Conservation (phyloP, 352 stramenopile species). For the Blastocystis hominis region DNA sequence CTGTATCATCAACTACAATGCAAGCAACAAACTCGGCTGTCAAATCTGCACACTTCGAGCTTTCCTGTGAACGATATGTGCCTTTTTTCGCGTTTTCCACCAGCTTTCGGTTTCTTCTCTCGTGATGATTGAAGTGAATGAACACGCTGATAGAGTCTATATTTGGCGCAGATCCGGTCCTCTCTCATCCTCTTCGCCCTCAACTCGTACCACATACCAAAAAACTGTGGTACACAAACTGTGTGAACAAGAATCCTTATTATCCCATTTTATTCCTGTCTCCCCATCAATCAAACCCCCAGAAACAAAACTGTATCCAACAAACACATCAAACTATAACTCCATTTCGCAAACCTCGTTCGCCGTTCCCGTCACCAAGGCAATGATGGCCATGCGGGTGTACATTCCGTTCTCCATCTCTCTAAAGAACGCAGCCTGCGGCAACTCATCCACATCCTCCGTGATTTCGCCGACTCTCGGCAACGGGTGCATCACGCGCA, state of each 20-base stretch:
- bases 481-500: slow-evolving; percentile 92
- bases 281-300: too few relatives aligned
- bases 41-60: slow-evolving; percentile 9
- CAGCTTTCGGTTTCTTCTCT: not conserved
- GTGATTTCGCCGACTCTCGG: slow-evolving; percentile 90
- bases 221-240: not conserved
- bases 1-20: not conserved
- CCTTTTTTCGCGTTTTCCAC: not conserved
- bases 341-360: slow-evolving; percentile 44
- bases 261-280: not conserved
- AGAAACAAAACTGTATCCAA: not conserved
- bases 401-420: slow-evolving; percentile 96
- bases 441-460: slow-evolving; percentile 85
- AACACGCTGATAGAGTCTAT: not conserved
- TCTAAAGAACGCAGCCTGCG: slow-evolving; percentile 87
- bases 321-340: slow-evolving; percentile 28
- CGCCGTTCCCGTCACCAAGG: slow-evolving; percentile 71
- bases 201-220: not conserved
- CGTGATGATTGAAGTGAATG: not conserved
- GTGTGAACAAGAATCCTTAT: too few relatives aligned
- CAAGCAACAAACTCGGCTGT: not conserved
- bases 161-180: not conserved
- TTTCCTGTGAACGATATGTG: slow-evolving; percentile 24
- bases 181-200: not conserved
- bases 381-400: slow-evolving; percentile 91